Base-by-base conservation (phyloP, 208 protist species). In the Tritrichomonas foetus region DNA sequence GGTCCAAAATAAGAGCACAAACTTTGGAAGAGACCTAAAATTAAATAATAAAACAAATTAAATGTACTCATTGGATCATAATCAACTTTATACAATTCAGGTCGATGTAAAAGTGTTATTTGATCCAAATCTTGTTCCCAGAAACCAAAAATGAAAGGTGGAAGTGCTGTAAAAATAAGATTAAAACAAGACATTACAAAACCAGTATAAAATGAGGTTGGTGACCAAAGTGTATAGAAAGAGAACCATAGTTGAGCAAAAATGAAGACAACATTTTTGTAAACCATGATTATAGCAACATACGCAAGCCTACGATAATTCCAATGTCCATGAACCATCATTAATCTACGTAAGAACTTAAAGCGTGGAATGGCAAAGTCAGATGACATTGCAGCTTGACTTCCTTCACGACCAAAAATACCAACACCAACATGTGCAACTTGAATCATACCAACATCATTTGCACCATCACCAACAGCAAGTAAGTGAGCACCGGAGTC, bases 381-480 rank as follows among this genome's bases (percentile, higher is more conserved):
- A 33, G 94, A 84, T 44, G 93, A 39, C 72, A 95, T 94, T 16
- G 80, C 94, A 36, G 95, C 95, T 41, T 95, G 93, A 55, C 36
- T 78, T 3, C 95, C 95, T 66, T 96, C 95, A 14, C 39, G 57
- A 50, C 95, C 95, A 30, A 14, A 39, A 64, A 96, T 96, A 25
- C 95, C 95, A 33, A 96, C 94, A 57, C 95, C 94, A 14, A 96
- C 95, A 75, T 96, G 93, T 39, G 95, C 94, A 44, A 89, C 95
- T 27, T 94, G 95, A 50, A 96, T 94, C 95, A 96, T 96, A 25
- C 92, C 93, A 3, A 96, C 95, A 66, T 96, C 95, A 69, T 96
- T 96, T 33, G 93, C 95, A 44, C 95, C 95, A 78, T 96, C 95
- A 44, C 95, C 95, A 80, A 96, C 95, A 33, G 95, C 95, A 3